A percentile compares a stretch with the other conserved stretches of the same genome.
Evolutionary conservation across 2,329 filamentous ascomycete species (phyloP).

Genomic region (Calonectria fujianensis): DNA sequence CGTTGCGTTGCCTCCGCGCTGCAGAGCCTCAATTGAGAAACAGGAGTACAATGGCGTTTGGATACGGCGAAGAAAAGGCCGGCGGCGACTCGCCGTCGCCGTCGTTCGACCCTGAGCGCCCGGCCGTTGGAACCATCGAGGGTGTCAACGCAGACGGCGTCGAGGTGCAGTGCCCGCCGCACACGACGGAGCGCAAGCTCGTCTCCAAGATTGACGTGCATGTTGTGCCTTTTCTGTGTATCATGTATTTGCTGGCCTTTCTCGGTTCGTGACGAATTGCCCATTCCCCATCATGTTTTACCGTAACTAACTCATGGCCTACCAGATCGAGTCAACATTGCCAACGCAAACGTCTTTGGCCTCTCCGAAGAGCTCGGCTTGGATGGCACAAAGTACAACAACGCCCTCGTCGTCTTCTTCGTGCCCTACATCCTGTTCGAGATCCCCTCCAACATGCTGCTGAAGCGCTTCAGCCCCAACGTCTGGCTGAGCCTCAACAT

Average conservation of each 20-base stretch:
- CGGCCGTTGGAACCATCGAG: conserved; percentile 31
- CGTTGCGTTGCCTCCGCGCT: neutral
- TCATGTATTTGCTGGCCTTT: conserved; percentile 83
- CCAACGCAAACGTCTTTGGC: conserved; percentile 82
- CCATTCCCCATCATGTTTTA: neutral
- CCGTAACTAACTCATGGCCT: conserved; percentile 4
- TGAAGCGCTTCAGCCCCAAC: conserved; percentile 78
- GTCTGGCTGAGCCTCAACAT: conserved; percentile 88
- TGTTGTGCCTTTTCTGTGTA: conserved; percentile 82
- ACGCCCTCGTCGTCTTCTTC: conserved; percentile 87
- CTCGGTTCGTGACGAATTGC: conserved; percentile 64
- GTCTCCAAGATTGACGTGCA: conserved; percentile 82
- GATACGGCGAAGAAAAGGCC: conserved; percentile 43
- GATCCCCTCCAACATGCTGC: conserved; percentile 80
- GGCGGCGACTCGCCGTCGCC: conserved; percentile 47
- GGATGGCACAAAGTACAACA: conserved; percentile 79
- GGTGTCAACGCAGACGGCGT: conserved; percentile 47
- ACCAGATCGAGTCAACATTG: conserved; percentile 83
- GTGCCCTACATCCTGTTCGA: conserved; percentile 84
- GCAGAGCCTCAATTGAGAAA: conserved; percentile 28
- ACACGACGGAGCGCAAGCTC: conserved; percentile 78
- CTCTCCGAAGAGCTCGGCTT: conserved; percentile 79
- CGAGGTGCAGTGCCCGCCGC: conserved; percentile 65
- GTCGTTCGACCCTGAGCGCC: conserved; percentile 51
- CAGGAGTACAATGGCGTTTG: conserved; percentile 43